phyloP scores from a whole-genome alignment of 257 asterid genomes.

The Capsicum rhomboideum region DNA sequence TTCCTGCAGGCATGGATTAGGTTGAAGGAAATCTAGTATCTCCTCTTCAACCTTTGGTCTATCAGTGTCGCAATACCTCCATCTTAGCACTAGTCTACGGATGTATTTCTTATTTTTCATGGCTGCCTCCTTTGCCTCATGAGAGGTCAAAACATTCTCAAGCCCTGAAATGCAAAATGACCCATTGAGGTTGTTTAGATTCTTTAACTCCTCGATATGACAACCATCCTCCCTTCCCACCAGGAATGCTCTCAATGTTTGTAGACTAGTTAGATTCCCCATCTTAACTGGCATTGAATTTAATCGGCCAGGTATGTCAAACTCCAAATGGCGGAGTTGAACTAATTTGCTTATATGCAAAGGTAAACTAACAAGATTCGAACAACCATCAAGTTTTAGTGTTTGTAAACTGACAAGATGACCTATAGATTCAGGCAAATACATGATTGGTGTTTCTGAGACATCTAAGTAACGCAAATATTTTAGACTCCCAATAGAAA shows the following conservation, averaged over 20 bases:
- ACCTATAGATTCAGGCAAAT: constrained; percentile 21
- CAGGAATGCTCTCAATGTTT: constrained; percentile 30
- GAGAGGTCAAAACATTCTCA: constrained; percentile 26
- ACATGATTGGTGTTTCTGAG: constrained; percentile 29
- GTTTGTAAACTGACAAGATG: constrained; percentile 27
- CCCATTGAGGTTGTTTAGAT: constrained; percentile 34
- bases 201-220: constrained; percentile 24
- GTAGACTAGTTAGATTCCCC: constrained; percentile 31
- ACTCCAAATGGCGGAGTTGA: constrained; percentile 33
- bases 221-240: constrained; percentile 36
- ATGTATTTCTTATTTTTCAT: constrained; percentile 20
- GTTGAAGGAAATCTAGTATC: constrained; percentile 33
- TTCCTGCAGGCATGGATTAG: constrained; percentile 31
- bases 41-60: not conserved
- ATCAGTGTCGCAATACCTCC: constrained; percentile 12
- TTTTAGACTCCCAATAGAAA: constrained; percentile 23
- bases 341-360: constrained; percentile 16
- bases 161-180: constrained; percentile 33
- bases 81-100: constrained; percentile 25
- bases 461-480: constrained; percentile 27
- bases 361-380: constrained; percentile 18
- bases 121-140: constrained; percentile 36
- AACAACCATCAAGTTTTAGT: constrained; percentile 27
- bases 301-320: constrained; percentile 26
- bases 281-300: constrained; percentile 32